Evolutionary conservation across 1,284 basidiomycete genomes (phyloP).

Genomic region (Xanthoconium separans): DNA sequence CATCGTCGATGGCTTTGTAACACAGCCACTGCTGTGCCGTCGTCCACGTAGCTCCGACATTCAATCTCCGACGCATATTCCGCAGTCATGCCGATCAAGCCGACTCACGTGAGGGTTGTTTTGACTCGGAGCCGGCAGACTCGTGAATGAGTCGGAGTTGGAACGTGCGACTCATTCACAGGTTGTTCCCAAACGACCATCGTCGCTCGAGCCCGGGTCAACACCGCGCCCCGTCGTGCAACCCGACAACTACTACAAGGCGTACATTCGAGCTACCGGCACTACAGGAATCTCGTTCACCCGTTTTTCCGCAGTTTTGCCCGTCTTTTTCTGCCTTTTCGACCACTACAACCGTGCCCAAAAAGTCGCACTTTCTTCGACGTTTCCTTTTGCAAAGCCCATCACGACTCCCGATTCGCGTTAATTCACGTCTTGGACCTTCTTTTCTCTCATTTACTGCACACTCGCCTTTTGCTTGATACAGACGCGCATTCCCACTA

Average conservation of each 20-base stretch:
- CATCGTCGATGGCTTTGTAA: constrained; percentile 27
- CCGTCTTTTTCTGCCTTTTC: constrained; percentile 18
- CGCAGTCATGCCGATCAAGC: constrained; percentile 9
- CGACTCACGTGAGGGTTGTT: not conserved
- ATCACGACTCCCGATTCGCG: constrained; percentile 22
- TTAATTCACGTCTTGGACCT: constrained; percentile 24
- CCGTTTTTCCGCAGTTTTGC: constrained; percentile 15
- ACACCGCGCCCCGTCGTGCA: constrained; percentile 15
- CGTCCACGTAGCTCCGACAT: constrained; percentile 12
- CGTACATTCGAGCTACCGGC: not conserved
- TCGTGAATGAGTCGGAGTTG: constrained; percentile 30
- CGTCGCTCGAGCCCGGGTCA: constrained; percentile 25
- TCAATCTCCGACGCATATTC: constrained; percentile 22
- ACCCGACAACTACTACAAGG: constrained; percentile 8
- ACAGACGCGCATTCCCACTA: constrained; percentile 19
- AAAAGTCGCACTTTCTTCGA: constrained; percentile 25
- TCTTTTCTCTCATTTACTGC: constrained; percentile 3
- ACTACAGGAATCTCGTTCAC: constrained; percentile 1
- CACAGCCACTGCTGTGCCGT: constrained; percentile 22
- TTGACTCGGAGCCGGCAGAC: too few relatives aligned
- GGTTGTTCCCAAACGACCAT: constrained; percentile 40
- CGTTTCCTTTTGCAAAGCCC: constrained; percentile 1
- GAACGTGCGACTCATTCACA: constrained; percentile 31
- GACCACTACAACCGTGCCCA: not conserved
- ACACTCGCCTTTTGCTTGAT: not conserved